A percentile compares a stretch with the other conserved stretches of the same genome.
Conservation (phyloP, 495 filamentous ascomycete species). For the Clavariopsis aquatica region DNA sequence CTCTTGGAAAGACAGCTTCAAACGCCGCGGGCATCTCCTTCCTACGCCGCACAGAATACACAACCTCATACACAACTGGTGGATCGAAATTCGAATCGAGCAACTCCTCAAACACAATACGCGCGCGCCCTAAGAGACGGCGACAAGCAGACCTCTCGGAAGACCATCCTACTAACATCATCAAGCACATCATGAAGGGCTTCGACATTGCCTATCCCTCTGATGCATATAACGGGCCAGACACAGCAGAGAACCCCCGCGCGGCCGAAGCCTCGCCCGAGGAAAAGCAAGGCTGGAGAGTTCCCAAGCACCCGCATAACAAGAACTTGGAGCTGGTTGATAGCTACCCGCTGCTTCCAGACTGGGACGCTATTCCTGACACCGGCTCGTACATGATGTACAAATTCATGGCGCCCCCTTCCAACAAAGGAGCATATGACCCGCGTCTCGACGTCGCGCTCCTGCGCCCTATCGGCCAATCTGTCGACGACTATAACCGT, state of each 20-base stretch:
- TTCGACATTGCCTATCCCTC: conserved; percentile 79
- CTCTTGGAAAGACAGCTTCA: conserved; percentile 75
- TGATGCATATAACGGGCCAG: conserved; percentile 60
- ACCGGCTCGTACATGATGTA: conserved; percentile 80
- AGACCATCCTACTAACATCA: conserved; percentile 81
- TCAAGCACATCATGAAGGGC: conserved; percentile 76
- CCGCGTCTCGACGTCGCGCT: conserved; percentile 77
- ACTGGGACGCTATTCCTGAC: conserved; percentile 86
- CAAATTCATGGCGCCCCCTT: conserved; percentile 85
- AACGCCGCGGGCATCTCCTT: conserved; percentile 77
- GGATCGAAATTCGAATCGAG: conserved; percentile 49
- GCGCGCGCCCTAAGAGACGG: conserved; percentile 45
- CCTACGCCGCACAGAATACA: conserved; percentile 94
- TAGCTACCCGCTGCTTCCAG: conserved; percentile 79
- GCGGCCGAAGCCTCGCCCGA: conserved; percentile 58
- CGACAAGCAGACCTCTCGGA: conserved; percentile 51
- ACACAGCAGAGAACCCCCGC: conserved; percentile 51
- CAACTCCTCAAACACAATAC: conserved; percentile 47
- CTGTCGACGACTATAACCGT: conserved; percentile 47
- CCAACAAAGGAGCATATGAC: conserved; percentile 63
- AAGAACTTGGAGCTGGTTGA: conserved; percentile 75
- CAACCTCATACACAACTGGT: conserved; percentile 62
- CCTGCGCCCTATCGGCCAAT: conserved; percentile 63
- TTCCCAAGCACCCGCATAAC: conserved; percentile 80
- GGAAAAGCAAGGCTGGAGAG: conserved; percentile 68